phyloP scores from a whole-genome alignment of 2,329 filamentous ascomycete genomes.

The Mariannaea elegans region DNA sequence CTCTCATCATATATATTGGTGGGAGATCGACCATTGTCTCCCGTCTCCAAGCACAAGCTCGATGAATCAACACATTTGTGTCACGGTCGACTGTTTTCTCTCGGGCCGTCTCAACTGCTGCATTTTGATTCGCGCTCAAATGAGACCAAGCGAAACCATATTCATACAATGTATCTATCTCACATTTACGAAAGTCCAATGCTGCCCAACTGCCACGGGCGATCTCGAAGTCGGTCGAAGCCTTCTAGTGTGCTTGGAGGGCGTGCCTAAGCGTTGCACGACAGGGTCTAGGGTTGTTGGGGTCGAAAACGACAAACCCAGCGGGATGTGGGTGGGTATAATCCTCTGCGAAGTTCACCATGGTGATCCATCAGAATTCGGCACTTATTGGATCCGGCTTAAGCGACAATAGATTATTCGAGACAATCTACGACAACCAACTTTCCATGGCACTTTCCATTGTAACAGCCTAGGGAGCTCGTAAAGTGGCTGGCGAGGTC shows the following conservation, averaged over 20 bases:
- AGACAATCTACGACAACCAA: not conserved
- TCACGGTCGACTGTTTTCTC: not conserved
- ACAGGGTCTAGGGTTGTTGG: conserved; percentile 6
- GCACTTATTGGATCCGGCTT: conserved; percentile 4
- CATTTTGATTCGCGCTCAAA: no score
- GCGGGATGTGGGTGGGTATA: not conserved
- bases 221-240: not conserved
- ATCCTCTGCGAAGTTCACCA: not conserved
- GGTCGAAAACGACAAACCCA: not conserved
- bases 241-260: not conserved
- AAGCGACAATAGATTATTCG: not conserved
- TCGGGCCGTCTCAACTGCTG: not conserved
- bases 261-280: not conserved
- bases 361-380: conserved; percentile 1
- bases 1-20: not conserved
- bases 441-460: no score
- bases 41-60: not conserved
- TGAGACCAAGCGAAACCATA: not conserved
- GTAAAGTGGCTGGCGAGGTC: not conserved
- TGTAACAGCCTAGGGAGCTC: no score
- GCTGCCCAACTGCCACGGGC: not conserved
- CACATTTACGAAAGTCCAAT: not conserved
- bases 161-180: not conserved
- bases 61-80: not conserved
- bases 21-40: no score